Evolutionary conservation across 2,329 filamentous ascomycete species (phyloP), one percentile per base, ranked within the genome.

Genomic region (Daldinia sp.): DNA sequence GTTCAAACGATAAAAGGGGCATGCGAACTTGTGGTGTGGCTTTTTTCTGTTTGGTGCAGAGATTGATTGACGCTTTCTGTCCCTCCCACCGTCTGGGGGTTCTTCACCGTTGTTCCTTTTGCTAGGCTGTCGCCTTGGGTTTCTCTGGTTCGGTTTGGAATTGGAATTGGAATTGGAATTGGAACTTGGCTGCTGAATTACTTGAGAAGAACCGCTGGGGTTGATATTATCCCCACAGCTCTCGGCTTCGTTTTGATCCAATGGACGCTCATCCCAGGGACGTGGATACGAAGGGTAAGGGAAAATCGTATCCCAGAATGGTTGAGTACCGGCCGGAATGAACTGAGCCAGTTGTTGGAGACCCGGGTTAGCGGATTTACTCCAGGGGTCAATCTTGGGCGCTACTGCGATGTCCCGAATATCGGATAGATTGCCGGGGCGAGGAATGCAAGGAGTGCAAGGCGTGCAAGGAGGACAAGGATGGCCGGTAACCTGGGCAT

Each of bases 1-100:
- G 17, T 58, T 32, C 15, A 8, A 27, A 10, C 10, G 4, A 17
- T 27, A 58, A n/a, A 30, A 62, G 2, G 53, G 53, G n/a, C 59
- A 62, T 6, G 37, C 48, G 15, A 53, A 58, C 5, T 9, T 13
- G n/a, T 4, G 37, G 15, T 21, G 30, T 6, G 25, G 13, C 3
- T n/a, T 10, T 1, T 43, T 21, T 13, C 5, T 17, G 17, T 11
- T 23, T 10, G 17, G 23, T 6, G 13, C 6, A 25, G 37, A n/a
- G n/a, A 21, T 15, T 3, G 19, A 17, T 7, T 9, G 34, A 3
- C 34, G 58, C 9, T 29, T 50, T 25, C 21, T n/a, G 6, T 34
- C 15, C 35, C 10, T 32, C 17, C 50, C 25, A n/a, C n/a, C n/a
- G 1, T 54, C 41, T 15, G 49, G 57, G 13, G 3, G 49, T 27